phyloP scores from a whole-genome alignment of 768 basidiomycete species.

The Kwoniella sp. region DNA sequence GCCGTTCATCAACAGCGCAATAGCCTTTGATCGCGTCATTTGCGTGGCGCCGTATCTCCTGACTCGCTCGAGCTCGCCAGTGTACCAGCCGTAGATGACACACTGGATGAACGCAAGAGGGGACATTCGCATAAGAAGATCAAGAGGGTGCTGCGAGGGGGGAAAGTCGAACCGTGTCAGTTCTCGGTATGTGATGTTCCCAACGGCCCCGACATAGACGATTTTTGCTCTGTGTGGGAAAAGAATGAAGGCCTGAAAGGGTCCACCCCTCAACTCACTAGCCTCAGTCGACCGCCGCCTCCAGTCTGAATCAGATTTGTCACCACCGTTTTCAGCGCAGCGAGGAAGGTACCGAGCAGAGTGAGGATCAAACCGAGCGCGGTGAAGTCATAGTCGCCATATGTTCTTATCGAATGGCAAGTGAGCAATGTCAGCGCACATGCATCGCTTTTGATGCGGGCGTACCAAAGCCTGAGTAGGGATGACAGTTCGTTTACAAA shows the following conservation, averaged over 20 bases:
- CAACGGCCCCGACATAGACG: no score
- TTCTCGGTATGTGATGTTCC: no score
- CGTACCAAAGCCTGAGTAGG: no score
- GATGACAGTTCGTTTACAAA: neutral
- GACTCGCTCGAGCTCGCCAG: constrained; percentile 76
- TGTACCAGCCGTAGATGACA: constrained; percentile 70
- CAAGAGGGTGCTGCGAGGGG: constrained; percentile 71
- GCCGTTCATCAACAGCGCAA: constrained; percentile 74
- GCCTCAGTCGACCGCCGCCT: constrained; percentile 53
- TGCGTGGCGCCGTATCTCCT: constrained; percentile 60
- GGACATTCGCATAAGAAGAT: constrained; percentile 84
- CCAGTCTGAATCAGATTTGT: constrained; percentile 70
- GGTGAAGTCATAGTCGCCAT: constrained; percentile 94
- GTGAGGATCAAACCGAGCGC: constrained; percentile 81
- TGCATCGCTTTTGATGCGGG: no score
- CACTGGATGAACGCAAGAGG: constrained; percentile 91
- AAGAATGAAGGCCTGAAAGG: no score
- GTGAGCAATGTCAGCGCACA: neutral
- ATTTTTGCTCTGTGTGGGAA: no score
- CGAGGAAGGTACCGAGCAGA: constrained; percentile 83
- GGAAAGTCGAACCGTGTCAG: neutral
- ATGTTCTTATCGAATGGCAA: constrained; percentile 64
- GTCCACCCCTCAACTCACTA: constrained; percentile 40
- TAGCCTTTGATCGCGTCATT: constrained; percentile 59
- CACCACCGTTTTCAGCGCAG: constrained; percentile 88